A percentile compares a stretch with the other conserved stretches of the same genome.
Evolutionary conservation across 805 yeast species (phyloP).

Genomic region (Kodamaea nitidulidarum): DNA sequence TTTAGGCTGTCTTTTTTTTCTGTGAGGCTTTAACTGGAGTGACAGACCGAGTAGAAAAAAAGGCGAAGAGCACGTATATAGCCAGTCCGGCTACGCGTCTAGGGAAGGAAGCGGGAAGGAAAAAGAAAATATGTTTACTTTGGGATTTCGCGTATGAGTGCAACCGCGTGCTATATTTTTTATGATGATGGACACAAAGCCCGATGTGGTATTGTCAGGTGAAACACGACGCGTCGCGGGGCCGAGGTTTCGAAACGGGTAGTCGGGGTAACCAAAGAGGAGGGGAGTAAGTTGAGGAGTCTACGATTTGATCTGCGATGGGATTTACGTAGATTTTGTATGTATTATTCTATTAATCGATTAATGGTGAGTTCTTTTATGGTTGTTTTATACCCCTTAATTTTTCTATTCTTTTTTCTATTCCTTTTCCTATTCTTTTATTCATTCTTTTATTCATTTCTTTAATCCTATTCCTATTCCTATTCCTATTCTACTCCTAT

Average conservation of each 20-base stretch:
- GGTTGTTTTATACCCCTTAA: too few relatives aligned
- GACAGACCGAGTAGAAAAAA: background rate
- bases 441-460: too few relatives aligned
- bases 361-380: too few relatives aligned
- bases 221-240: slow-evolving; percentile 3
- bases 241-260: slow-evolving; percentile 1
- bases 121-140: background rate
- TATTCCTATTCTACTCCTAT: too few relatives aligned
- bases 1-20: background rate
- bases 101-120: background rate
- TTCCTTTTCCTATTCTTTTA: too few relatives aligned
- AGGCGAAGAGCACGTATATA: slow-evolving; percentile 2
- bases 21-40: background rate
- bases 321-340: too few relatives aligned
- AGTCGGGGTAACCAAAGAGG: too few relatives aligned
- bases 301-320: too few relatives aligned
- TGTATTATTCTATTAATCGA: too few relatives aligned
- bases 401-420: too few relatives aligned
- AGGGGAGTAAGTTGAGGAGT: too few relatives aligned
- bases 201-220: background rate
- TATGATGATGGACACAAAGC: background rate
- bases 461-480: too few relatives aligned
- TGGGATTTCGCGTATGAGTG: slow-evolving; percentile 1
- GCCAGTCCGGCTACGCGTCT: slow-evolving; percentile 1
- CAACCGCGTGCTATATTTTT: slow-evolving; percentile 2